These are phyloP conservation scores for Gamarada debralockiae DNA, from an alignment of 495 filamentous ascomycete genomes.

Conservation along the genomic window DNA sequence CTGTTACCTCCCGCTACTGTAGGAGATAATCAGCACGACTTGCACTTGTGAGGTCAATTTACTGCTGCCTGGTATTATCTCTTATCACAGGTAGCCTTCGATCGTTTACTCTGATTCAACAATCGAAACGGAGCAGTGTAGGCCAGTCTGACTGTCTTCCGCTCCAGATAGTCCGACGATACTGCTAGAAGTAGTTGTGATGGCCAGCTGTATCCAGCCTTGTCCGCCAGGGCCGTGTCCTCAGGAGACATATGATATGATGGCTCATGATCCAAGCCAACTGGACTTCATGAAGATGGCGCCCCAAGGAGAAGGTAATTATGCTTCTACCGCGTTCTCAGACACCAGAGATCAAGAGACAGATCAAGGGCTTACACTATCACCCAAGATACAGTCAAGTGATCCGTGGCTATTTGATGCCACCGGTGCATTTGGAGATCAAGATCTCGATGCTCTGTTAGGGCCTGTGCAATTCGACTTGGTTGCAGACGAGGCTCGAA, in stretches of 20 bases:
- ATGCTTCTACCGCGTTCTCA: slow-evolving; percentile 1
- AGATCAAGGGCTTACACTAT: slow-evolving; percentile 2
- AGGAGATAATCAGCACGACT: too few relatives aligned
- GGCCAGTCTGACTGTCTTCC: too few relatives aligned
- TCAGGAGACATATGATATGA: neutral
- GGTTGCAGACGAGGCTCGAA: neutral
- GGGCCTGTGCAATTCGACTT: neutral
- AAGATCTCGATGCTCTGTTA: slow-evolving; percentile 1
- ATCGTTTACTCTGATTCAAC: too few relatives aligned
- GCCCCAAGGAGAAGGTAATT: slow-evolving; percentile 4
- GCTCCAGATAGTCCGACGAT: too few relatives aligned
- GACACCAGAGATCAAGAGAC: slow-evolving; percentile 2
- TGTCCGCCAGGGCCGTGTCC: too few relatives aligned
- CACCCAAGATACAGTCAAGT: slow-evolving; percentile 5
- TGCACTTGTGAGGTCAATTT: too few relatives aligned
- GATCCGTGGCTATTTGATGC: neutral
- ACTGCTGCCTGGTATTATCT: too few relatives aligned
- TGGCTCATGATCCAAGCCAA: neutral
- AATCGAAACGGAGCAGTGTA: too few relatives aligned
- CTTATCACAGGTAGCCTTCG: too few relatives aligned
- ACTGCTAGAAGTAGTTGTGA: too few relatives aligned
- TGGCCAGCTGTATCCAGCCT: too few relatives aligned
- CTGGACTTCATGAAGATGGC: neutral
- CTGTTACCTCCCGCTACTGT: too few relatives aligned
- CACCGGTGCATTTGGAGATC: neutral